Conservation (phyloP, 176 grass and related monocot species). For the Oropetium thomaeum region DNA sequence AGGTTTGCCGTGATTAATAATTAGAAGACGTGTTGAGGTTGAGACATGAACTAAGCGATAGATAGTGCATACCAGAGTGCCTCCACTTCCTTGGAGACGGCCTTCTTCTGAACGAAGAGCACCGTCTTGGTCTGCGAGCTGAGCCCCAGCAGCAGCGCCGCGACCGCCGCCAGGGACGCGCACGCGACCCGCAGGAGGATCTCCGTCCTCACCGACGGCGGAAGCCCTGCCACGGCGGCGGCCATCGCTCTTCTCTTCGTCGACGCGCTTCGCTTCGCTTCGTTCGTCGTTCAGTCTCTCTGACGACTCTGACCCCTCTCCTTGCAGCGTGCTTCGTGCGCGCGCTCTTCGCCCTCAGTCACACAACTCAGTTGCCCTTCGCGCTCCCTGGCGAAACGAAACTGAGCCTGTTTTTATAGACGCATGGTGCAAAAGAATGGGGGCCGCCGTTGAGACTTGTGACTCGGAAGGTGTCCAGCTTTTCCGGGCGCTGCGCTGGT, state of each 20-base stretch:
- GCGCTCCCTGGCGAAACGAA: not conserved
- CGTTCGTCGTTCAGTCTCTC: not conserved
- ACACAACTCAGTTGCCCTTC: not conserved
- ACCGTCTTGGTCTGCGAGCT: slow-evolving; percentile 67
- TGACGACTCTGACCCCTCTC: not conserved
- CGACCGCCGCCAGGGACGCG: slow-evolving; percentile 40
- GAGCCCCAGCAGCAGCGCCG: slow-evolving; percentile 59
- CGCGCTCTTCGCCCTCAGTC: too few species aligned
- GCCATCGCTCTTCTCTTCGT: not conserved
- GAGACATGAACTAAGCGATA: not conserved
- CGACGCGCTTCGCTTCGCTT: too few species aligned
- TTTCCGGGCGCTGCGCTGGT: not conserved
- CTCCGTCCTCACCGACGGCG: slow-evolving; percentile 26
- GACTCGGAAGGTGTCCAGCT: not conserved
- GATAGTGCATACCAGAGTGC: slow-evolving; percentile 48
- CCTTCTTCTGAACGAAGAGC: slow-evolving; percentile 53
- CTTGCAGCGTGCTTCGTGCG: not conserved
- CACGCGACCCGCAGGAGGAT: slow-evolving; percentile 39
- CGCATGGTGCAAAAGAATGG: too few species aligned
- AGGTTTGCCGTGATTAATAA: not conserved
- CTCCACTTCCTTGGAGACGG: slow-evolving; percentile 63
- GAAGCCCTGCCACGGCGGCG: not conserved
- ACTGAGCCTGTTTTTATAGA: not conserved
- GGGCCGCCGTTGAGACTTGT: too few species aligned
- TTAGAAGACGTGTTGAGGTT: not conserved